Base-by-base conservation (phyloP, 257 asterid genomes). In the Przewalskia tangutica region DNA sequence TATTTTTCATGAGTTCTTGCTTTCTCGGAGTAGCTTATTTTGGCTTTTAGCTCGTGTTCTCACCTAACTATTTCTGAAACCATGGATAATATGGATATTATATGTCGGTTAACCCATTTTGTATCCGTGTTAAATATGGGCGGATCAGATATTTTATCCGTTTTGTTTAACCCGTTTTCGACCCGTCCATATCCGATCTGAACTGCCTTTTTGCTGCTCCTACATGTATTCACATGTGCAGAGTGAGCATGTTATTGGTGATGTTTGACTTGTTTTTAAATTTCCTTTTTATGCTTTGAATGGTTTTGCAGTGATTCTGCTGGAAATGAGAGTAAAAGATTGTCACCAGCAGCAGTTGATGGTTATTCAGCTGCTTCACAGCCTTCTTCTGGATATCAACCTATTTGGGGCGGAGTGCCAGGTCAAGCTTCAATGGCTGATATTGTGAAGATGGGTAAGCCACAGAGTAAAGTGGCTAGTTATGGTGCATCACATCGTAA, bases 361-460 rank as follows among this genome's bases (percentile, higher is more conserved):
- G 88, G 80, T 54, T 65, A 71, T 54, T 86, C 88, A 81, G 84
- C 93, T 71, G 88, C 81, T 77, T 83, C 82, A 65, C 93, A 88
- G 79, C 86, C 91, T 65, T 84, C 90, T 83, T 71, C 93, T 70
- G 93, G 88, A 83, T 85, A 88, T 84, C 97, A 87, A 83, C 79
- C 92, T 88, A 83, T 94, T 64, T 94, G 98, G 95, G 87, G 78
- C 12, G 92, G 91, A 83, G 84, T 83, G 88, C 93, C 97, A 54
- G 97, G 94, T 81, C 97, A 93, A 87, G 89, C 91, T 32, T 91
- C 99, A 82, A 93, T 96, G 98, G 97, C 97, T 80, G 97, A 93
- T 89, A 90, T 94, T 83, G 97, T 94, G 89, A 94, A 93, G 91
- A 94, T 93, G 98, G 98, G 97, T 50, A 91, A 88, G 86, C 97